Conservation (phyloP, 495 filamentous ascomycete species). For the Penicillium arizonense region DNA sequence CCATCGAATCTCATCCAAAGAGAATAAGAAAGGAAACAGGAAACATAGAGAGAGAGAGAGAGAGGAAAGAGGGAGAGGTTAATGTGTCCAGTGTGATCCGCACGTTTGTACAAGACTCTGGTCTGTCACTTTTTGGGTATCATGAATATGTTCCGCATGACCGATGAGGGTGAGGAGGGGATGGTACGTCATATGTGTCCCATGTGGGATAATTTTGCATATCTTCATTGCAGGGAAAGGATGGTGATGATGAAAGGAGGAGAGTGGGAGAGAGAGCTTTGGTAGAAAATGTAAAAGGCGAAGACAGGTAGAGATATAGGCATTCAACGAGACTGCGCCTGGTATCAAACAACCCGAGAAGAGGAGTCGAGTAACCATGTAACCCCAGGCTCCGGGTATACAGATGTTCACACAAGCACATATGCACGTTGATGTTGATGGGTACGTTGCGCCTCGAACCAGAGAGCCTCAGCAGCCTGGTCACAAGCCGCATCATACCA, state of each 20-base stretch:
- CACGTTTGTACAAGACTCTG: too few relatives aligned
- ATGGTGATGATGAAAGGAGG: not conserved
- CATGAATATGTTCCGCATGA: too few relatives aligned
- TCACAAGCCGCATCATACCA: constrained; percentile 41
- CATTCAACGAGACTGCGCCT: too few relatives aligned
- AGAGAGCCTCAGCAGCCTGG: constrained; percentile 25
- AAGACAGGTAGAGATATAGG: not conserved
- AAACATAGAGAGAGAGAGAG: too few relatives aligned
- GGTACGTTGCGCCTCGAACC: constrained; percentile 16
- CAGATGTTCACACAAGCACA: not conserved
- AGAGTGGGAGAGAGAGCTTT: not conserved
- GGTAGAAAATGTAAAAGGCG: not conserved
- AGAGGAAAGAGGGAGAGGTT: too few relatives aligned
- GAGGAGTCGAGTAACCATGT: too few relatives aligned
- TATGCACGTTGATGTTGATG: not conserved
- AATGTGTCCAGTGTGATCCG: too few relatives aligned
- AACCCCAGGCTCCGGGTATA: too few relatives aligned
- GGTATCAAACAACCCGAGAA: too few relatives aligned
- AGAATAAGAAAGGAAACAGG: too few relatives aligned
- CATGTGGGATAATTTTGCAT: not conserved
- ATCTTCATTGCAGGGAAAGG: not conserved
- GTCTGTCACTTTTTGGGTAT: too few relatives aligned
- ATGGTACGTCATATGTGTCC: not conserved
- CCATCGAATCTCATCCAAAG: too few relatives aligned
- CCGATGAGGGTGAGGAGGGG: not conserved